Percentiles rank a stretch among this genome's conserved stretches.
These are phyloP conservation scores for Medicago ruthenica DNA, from an alignment of 306 rosid genomes.

Conservation along the genomic window DNA sequence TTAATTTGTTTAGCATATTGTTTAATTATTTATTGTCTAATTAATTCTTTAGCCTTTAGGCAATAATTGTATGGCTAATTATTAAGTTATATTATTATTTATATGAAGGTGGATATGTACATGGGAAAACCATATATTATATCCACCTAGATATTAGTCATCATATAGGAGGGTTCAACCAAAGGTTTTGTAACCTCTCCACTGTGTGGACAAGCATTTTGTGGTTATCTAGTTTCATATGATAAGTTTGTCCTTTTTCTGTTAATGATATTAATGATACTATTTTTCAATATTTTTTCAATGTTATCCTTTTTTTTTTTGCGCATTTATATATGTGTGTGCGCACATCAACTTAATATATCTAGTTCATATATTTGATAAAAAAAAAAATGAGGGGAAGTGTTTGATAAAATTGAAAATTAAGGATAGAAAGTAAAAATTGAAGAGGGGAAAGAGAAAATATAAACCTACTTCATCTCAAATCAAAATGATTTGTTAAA, in stretches of 20 bases:
- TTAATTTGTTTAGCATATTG: constrained; percentile 28
- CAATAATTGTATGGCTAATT: constrained; percentile 49
- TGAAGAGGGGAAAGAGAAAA: neutral
- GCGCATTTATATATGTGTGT: neutral
- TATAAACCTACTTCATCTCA: no score
- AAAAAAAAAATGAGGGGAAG: no score
- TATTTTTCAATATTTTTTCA: constrained; percentile 13
- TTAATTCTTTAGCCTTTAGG: constrained; percentile 58
- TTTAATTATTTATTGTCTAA: constrained; percentile 35
- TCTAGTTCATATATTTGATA: neutral
- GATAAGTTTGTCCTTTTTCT: constrained; percentile 49
- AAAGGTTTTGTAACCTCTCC: constrained; percentile 53
- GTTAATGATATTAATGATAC: constrained; percentile 39
- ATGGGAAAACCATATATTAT: constrained; percentile 50
- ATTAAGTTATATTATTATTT: constrained; percentile 29
- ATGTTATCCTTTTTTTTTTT: constrained; percentile 1
- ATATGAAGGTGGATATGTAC: constrained; percentile 55
- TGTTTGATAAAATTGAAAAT: neutral
- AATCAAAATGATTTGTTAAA: no score
- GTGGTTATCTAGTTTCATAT: constrained; percentile 45
- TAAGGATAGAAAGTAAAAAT: neutral
- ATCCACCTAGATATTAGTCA: constrained; percentile 37
- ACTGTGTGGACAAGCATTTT: constrained; percentile 45
- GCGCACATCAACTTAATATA: neutral
- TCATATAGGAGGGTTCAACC: constrained; percentile 53